phyloP scores from a whole-genome alignment of 768 basidiomycete genomes.

The Mycena kentingensis region DNA sequence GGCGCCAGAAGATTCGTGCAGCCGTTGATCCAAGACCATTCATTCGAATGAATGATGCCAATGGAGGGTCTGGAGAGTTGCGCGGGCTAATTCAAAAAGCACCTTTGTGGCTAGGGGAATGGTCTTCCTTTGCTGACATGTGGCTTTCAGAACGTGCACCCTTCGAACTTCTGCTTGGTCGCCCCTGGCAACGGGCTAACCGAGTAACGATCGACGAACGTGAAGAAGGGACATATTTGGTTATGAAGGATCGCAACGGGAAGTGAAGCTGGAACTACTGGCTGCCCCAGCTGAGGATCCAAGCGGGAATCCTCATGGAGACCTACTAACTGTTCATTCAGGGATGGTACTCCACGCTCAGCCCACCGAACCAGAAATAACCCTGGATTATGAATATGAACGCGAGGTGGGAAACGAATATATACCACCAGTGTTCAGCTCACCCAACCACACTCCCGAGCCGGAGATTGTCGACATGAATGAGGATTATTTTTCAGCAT shows the following conservation, averaged over 20 bases:
- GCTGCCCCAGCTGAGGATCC: neutral
- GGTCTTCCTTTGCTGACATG: conserved; percentile 24
- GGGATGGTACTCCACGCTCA: no score
- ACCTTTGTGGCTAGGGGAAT: conserved; percentile 24
- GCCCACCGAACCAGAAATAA: no score
- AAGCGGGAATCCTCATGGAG: no score
- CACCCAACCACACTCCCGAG: no score
- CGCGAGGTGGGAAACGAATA: no score
- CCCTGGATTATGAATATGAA: no score
- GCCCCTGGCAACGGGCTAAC: conserved; percentile 26
- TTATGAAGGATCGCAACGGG: conserved; percentile 6
- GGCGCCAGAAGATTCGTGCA: neutral
- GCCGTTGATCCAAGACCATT: conserved; percentile 17
- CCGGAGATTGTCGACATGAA: no score
- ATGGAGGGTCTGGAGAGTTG: conserved; percentile 26
- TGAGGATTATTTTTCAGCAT: no score
- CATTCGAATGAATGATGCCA: conserved; percentile 29
- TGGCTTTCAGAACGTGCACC: conserved; percentile 24
- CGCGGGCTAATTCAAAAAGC: conserved; percentile 25
- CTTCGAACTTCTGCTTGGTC: conserved; percentile 22
- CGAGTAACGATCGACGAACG: conserved; percentile 24
- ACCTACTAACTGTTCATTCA: no score
- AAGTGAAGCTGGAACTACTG: conserved; percentile 1
- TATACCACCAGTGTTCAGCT: no score
- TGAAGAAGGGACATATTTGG: conserved; percentile 15